A percentile compares a stretch with the other conserved stretches of the same genome.
These are phyloP conservation scores for Azolla pinnata DNA, from an alignment of 75 land plant genomes.

Conservation along the genomic window DNA sequence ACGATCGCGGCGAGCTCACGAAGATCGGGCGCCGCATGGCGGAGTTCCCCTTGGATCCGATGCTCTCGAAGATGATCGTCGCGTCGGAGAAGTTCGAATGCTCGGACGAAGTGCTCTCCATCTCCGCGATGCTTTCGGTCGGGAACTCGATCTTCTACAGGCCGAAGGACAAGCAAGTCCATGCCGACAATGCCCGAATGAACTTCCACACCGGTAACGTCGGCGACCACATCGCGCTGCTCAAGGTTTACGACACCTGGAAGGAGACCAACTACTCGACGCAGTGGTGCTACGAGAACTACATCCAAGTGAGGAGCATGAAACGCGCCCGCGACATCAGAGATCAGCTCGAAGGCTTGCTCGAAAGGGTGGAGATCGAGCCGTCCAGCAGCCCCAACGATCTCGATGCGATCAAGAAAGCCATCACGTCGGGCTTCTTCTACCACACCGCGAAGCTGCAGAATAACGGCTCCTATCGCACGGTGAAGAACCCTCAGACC, in stretches of 20 bases:
- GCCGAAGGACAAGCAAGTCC: conserved; percentile 96
- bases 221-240: conserved; percentile 90
- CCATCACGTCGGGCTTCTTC: conserved; percentile 85
- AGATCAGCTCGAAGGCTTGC: conserved; percentile 83
- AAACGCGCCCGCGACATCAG: conserved; percentile 93
- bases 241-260: conserved; percentile 89
- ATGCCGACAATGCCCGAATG: conserved; percentile 95
- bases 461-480: conserved; percentile 78
- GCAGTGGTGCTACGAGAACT: conserved; percentile 98
- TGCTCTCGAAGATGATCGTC: conserved; percentile 98
- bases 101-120: conserved; percentile 73
- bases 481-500: conserved; percentile 92
- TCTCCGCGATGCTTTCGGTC: conserved; percentile 83
- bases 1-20: conserved; percentile 81
- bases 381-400: conserved; percentile 55
- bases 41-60: conserved; percentile 94
- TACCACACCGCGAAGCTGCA: conserved; percentile 86
- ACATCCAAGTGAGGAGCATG: conserved; percentile 98
- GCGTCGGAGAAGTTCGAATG: conserved; percentile 93
- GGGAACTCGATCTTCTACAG: conserved; percentile 94
- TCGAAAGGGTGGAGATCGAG: conserved; percentile 95
- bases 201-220: conserved; percentile 93
- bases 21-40: conserved; percentile 93
- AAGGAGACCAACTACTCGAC: conserved; percentile 86
- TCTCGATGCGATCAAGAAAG: conserved; percentile 72